These are phyloP conservation scores for Sugiyamaella boreocaroliniensis DNA, from an alignment of 805 yeast genomes.

Conservation along the genomic window DNA sequence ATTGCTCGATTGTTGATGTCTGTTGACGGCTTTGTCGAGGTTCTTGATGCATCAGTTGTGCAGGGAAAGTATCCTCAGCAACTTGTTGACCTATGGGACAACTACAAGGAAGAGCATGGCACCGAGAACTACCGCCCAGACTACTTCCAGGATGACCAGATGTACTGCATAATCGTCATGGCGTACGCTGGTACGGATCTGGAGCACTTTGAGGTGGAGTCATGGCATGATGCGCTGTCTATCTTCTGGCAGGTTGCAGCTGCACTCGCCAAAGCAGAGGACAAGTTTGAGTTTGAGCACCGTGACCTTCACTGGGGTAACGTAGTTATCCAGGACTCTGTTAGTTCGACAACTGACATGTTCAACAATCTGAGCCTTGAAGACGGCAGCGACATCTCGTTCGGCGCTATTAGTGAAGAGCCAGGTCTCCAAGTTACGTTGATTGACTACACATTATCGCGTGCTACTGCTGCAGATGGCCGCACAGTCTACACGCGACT, in stretches of 20 bases:
- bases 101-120: conserved; percentile 24
- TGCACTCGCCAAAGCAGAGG: conserved; percentile 48
- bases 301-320: conserved; percentile 66
- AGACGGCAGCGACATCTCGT: conserved; percentile 9
- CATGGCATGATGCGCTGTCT: conserved; percentile 33
- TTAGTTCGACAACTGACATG: conserved; percentile 2
- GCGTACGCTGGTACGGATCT: conserved; percentile 37
- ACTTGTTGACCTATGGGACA: conserved; percentile 42
- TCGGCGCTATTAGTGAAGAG: conserved; percentile 12
- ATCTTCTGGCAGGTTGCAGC: conserved; percentile 51
- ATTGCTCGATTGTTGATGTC: conserved; percentile 37
- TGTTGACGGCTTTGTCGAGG: conserved; percentile 40
- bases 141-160: conserved; percentile 29
- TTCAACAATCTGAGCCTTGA: conserved; percentile 8
- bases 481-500: conserved; percentile 44
- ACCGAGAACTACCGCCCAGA: conserved; percentile 38
- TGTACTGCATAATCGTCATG: conserved; percentile 31
- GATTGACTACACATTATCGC: conserved; percentile 52
- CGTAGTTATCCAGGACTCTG: conserved; percentile 36
- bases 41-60: conserved; percentile 41
- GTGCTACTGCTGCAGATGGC: conserved; percentile 35
- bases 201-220: conserved; percentile 36
- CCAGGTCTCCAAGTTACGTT: conserved; percentile 38
- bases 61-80: conserved; percentile 39
- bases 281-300: conserved; percentile 53